Base-by-base conservation (phyloP, 164 flowering plant species). In the Sedum album region DNA sequence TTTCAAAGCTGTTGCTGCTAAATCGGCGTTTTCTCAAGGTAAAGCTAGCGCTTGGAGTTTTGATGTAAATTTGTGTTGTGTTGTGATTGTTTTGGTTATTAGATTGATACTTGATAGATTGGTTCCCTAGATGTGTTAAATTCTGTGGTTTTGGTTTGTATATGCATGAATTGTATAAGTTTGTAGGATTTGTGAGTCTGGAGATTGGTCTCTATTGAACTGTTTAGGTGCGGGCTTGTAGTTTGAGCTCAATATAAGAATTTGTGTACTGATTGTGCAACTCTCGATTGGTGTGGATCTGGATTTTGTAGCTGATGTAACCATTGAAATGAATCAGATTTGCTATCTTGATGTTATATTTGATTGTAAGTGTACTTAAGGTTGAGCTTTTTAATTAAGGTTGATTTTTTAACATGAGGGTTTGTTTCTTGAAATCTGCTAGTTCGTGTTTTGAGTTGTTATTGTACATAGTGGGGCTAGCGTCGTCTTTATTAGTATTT, bases 1-100 rank as follows among this genome's bases (percentile, higher is more conserved):
- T 61, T 82, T 81, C 71, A 31, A 42, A 31, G 63, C 83, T 49
- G 70, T 88, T 68, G 7, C 80, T 61, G 26, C 72, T 46, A 75
- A 73, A 31, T 63, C 80, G 57, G 60, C 68, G 20, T 13, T 69
- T 15, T 64, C 76, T 14, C 73, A 68, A 51, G 75, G 77, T 73
- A 68, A 26, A 2, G 18, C n/a, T 65, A 10, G 71, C 28, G 41
- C 25, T 21, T 6, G 28, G 38, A 13, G n/a, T 8, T 63, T 7
- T 63, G 18, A 5, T 21, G 42, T 23, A 25, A 2, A 15, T 55
- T 55, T 48, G n/a, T 48, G 53, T 17, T 48, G 1, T 48, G 5
- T 1, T 1, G n/a, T 1, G 6, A 2, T 6, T 48, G 23, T 17
- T 18, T 48, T 48, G 53, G 2, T 48, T 18, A 14, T 17, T 48